phyloP scores from a whole-genome alignment of 1,284 basidiomycete species.

The Hypsizygus ulmarius region DNA sequence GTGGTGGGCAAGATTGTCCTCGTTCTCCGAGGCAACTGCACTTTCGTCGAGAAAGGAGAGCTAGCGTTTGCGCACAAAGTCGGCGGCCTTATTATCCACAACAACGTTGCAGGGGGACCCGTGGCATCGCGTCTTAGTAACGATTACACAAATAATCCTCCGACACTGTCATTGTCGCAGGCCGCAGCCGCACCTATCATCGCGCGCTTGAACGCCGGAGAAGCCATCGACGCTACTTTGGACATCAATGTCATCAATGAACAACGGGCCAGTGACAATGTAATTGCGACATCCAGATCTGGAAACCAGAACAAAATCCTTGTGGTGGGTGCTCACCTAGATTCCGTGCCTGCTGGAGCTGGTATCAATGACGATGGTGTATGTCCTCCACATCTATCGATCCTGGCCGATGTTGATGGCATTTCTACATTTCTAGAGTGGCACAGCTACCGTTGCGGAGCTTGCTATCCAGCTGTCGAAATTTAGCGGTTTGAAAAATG shows the following conservation, averaged over 20 bases:
- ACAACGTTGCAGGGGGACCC: slow-evolving; percentile 14
- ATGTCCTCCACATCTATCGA: not conserved
- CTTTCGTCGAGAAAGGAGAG: slow-evolving; percentile 12
- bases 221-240: slow-evolving; percentile 9
- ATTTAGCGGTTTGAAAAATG: slow-evolving; percentile 14
- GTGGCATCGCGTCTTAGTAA: slow-evolving; percentile 10
- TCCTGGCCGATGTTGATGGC: not conserved
- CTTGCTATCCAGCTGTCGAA: slow-evolving; percentile 13
- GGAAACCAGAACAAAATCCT: slow-evolving; percentile 16
- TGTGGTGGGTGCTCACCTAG: slow-evolving; percentile 14
- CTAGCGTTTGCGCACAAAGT: slow-evolving; percentile 8
- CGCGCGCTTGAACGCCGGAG: slow-evolving; percentile 5
- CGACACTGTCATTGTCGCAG: slow-evolving; percentile 11
- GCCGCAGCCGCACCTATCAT: slow-evolving; percentile 12
- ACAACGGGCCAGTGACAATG: slow-evolving; percentile 9
- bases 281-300: slow-evolving; percentile 13
- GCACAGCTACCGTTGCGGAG: slow-evolving; percentile 13
- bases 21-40: slow-evolving; percentile 13
- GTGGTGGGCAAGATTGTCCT: slow-evolving; percentile 12
- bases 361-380: slow-evolving; percentile 16
- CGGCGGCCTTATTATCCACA: slow-evolving; percentile 9
- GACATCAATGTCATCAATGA: slow-evolving; percentile 12
- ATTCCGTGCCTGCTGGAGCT: slow-evolving; percentile 16
- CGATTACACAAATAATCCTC: slow-evolving; percentile 9
- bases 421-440: slow-evolving; percentile 6